phyloP scores from a whole-genome alignment of 2,329 filamentous ascomycete genomes.

The Colletotrichum sp. region DNA sequence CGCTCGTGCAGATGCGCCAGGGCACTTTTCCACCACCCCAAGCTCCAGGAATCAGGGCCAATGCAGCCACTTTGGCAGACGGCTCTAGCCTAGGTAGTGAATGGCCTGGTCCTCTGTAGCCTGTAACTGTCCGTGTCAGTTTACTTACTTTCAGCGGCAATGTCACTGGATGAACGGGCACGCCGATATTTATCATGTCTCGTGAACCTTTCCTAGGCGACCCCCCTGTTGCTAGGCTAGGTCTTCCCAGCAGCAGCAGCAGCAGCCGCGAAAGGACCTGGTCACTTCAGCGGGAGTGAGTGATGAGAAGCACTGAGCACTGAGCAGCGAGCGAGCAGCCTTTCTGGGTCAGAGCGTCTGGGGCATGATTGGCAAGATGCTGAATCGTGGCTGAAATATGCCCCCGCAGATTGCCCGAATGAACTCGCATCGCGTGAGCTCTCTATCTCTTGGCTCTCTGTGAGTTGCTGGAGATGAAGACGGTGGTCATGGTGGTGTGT shows the following conservation, averaged over 20 bases:
- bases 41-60: not conserved
- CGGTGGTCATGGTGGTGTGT: not conserved
- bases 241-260: not conserved
- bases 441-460: conserved; percentile 13
- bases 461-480: not conserved
- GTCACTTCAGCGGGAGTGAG: not conserved
- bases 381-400: conserved; percentile 14
- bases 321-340: not conserved
- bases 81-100: not conserved
- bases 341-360: not conserved
- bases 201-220: not conserved
- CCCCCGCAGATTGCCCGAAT: conserved; percentile 17
- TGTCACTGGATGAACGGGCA: not conserved
- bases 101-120: not conserved
- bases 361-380: conserved; percentile 3
- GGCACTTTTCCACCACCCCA: not conserved
- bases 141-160: not conserved
- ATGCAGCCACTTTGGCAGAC: not conserved
- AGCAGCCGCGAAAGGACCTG: not conserved
- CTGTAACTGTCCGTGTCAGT: not conserved
- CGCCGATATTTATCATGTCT: not conserved
- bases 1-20: not conserved
- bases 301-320: not conserved
- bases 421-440: conserved; percentile 1
- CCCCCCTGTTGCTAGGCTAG: not conserved